These are phyloP conservation scores for Cutaneotrichosporon spelunceum DNA, from an alignment of 1,284 basidiomycete genomes.

Conservation along the genomic window DNA sequence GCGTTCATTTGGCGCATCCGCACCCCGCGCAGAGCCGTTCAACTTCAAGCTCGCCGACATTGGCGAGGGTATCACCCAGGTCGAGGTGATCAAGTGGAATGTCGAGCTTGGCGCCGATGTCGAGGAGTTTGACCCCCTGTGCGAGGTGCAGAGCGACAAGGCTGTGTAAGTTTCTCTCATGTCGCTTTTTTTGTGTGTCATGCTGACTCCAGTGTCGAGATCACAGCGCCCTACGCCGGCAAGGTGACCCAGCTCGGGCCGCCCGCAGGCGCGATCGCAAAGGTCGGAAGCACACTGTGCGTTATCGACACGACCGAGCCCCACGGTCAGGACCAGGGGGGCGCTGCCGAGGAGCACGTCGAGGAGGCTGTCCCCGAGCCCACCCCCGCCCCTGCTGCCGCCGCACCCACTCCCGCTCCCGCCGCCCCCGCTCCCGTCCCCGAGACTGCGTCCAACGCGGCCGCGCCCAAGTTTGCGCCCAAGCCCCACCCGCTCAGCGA, in stretches of 20 bases:
- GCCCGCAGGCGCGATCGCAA: slow-evolving; percentile 77
- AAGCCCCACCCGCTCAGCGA: slow-evolving; percentile 22
- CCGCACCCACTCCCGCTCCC: neutral
- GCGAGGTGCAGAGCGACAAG: slow-evolving; percentile 94
- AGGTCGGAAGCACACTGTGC: slow-evolving; percentile 80
- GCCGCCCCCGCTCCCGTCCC: neutral
- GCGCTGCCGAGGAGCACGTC: slow-evolving; percentile 8
- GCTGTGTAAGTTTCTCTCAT: slow-evolving; percentile 43
- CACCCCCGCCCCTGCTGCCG: slow-evolving; percentile 1
- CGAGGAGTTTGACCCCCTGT: slow-evolving; percentile 77
- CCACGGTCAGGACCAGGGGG: slow-evolving; percentile 15
- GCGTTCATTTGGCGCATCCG: slow-evolving; percentile 20
- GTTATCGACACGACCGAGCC: slow-evolving; percentile 60
- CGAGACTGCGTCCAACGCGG: neutral
- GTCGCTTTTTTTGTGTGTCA: neutral
- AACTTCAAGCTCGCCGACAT: slow-evolving; percentile 90
- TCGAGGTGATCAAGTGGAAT: slow-evolving; percentile 82
- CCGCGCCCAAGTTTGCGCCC: slow-evolving; percentile 12
- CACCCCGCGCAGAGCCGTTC: slow-evolving; percentile 17
- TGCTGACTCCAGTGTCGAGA: slow-evolving; percentile 66
- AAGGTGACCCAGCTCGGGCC: slow-evolving; percentile 69
- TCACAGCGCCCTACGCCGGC: slow-evolving; percentile 84
- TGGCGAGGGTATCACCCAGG: slow-evolving; percentile 82
- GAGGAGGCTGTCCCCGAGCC: slow-evolving; percentile 2
- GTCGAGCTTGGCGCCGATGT: slow-evolving; percentile 64